Base-by-base conservation (phyloP, 2,329 filamentous ascomycete species). In the Aspergillus floridensis region DNA sequence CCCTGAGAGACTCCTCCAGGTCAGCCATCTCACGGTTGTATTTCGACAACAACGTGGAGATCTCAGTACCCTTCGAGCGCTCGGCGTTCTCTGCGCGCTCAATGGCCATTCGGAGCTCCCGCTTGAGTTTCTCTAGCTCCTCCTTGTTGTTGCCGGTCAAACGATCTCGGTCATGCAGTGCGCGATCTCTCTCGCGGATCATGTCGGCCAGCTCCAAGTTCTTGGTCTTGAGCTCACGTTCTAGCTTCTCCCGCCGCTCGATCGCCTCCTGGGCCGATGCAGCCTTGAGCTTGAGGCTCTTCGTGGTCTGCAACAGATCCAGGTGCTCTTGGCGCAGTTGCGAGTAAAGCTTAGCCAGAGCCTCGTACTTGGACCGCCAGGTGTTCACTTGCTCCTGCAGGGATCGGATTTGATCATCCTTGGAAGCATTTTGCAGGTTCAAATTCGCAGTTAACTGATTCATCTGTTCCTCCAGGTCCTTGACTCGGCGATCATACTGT, bases 171-270 rank as follows among this genome's bases (percentile, higher is more conserved):
- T 99, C 95, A 71, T 98, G 92, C 55, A 97, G 79, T 31, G 95
- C 95, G 64, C 95, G 87, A 72, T 99, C 95, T 67, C 95, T 86
- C 79, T 99, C 95, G 48, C 95, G 87, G 65, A 99, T 99, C 95
- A 99, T 98, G 74, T 98, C 92, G 32, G 95, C 95, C 62, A 99
- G 80, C 76, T 99, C 95, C n/a, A 99, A 81, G 73, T 99, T 99
- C 85, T 99, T 99, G 31, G 93, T 97, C 85, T 99, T 99, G 74
- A 99, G 90, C 79, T 99, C 95, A 35, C 93, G 89, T 79, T 98
- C 92, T 55, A 99, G 84, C 81, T 96, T 96, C 80, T 99, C 95
- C 8, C 93, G 88, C 68, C 86, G 88, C 59, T 98, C 95, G 64
- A 98, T 96, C 1, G 95, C 95, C 79, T 99, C 95, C 73, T 98